These are phyloP conservation scores for Dictyophora rubrovolvata DNA, from an alignment of 768 basidiomycete genomes.

Conservation along the genomic window DNA sequence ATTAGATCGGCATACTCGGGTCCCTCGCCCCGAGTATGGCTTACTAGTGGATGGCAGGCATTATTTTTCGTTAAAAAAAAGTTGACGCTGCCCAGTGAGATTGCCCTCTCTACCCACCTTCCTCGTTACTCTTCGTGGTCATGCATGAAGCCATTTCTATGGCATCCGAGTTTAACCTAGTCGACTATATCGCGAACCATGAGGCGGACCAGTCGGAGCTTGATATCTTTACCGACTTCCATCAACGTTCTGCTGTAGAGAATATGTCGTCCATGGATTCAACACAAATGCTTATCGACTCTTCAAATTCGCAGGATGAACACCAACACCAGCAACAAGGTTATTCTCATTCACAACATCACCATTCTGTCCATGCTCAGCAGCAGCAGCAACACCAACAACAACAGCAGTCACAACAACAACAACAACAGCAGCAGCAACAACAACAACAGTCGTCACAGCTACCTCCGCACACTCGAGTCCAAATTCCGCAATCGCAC, in stretches of 20 bases:
- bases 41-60: no score
- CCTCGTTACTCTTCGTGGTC: neutral
- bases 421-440: slow-evolving; percentile 1
- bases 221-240: slow-evolving; percentile 7
- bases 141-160: neutral
- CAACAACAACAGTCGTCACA: neutral
- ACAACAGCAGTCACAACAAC: slow-evolving; percentile 1
- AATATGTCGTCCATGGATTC: neutral
- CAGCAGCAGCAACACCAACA: slow-evolving; percentile 4
- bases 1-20: no score
- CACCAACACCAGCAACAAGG: neutral
- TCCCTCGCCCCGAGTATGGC: no score
- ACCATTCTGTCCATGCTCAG: neutral
- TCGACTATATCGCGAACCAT: neutral
- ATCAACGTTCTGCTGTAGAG: neutral
- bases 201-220: neutral
- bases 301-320: neutral
- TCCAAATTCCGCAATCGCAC: neutral
- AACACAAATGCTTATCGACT: neutral
- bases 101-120: neutral
- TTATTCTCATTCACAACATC: neutral
- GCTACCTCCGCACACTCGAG: neutral
- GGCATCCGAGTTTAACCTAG: slow-evolving; percentile 2
- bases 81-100: no score
- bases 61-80: no score